phyloP scores from a whole-genome alignment of 2,329 filamentous ascomycete species.

The Beauveria varroae region DNA sequence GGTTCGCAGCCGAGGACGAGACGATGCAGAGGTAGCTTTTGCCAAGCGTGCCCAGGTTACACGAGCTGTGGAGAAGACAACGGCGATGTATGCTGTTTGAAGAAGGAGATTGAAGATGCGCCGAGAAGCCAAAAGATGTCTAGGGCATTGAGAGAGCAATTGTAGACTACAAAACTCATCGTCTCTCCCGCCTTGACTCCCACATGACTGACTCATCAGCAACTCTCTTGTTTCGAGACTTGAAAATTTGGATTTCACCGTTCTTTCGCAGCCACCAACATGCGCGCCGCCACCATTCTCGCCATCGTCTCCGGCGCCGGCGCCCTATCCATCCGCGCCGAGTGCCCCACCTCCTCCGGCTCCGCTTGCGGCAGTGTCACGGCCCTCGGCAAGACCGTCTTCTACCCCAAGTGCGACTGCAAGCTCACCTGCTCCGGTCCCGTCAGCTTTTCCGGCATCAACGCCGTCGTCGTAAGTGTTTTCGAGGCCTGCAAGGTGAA shows the following conservation, averaged over 20 bases:
- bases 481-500: not conserved
- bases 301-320: conserved; percentile 4
- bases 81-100: not conserved
- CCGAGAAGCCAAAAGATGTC: not conserved
- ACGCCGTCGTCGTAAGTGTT: conserved; percentile 6
- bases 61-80: not conserved
- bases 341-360: conserved; percentile 8
- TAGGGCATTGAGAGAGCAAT: not conserved
- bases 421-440: not conserved
- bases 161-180: not conserved
- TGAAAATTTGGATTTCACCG: not conserved
- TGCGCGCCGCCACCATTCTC: conserved; percentile 7
- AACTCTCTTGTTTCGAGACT: not conserved
- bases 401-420: conserved; percentile 9
- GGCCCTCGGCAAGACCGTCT: not conserved
- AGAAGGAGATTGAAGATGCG: not conserved
- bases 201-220: not conserved
- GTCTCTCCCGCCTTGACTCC: not conserved
- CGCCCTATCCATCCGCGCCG: conserved; percentile 7
- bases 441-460: not conserved
- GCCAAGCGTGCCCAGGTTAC: not conserved
- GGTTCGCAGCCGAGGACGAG: not conserved
- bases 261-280: not conserved
- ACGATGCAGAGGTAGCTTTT: not conserved
- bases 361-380: conserved; percentile 1